phyloP scores from a whole-genome alignment of 306 rosid species.

The Rosa lucieae region DNA sequence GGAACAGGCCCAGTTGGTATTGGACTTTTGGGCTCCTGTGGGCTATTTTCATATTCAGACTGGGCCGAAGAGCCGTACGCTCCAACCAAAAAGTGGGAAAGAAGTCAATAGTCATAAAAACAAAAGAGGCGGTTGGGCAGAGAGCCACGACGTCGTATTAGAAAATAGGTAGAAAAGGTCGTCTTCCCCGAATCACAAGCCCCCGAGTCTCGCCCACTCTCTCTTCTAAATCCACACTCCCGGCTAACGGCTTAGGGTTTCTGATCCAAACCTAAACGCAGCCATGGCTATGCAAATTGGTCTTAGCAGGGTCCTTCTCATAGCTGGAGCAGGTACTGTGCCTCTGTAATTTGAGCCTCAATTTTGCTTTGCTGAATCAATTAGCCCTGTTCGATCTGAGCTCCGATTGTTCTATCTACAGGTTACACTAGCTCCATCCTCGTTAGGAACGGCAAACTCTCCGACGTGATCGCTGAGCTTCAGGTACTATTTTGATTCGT shows the following conservation, averaged over 20 bases:
- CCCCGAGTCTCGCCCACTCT: neutral
- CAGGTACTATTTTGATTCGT: conserved; percentile 46
- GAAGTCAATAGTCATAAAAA: neutral
- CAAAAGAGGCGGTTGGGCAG: neutral
- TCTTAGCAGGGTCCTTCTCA: conserved; percentile 47
- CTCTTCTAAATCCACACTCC: neutral
- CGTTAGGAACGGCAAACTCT: conserved; percentile 64
- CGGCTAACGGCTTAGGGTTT: conserved; percentile 3
- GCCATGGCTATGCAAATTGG: conserved; percentile 85
- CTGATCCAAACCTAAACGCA: conserved; percentile 18
- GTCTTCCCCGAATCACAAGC: neutral
- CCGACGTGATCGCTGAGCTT: conserved; percentile 71
- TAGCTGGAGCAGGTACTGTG: conserved; percentile 67
- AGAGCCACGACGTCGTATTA: conserved; percentile 13
- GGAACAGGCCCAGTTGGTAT: too few species aligned
- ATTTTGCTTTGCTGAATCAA: neutral
- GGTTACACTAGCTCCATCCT: conserved; percentile 81
- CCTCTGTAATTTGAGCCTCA: neutral
- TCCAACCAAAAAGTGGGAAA: neutral
- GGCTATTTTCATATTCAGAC: neutral
- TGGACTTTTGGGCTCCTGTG: neutral
- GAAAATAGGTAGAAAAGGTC: neutral
- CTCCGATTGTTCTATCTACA: conserved; percentile 22
- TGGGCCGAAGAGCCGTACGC: neutral
- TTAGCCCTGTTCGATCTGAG: conserved; percentile 22